Conservation (phyloP, 129 eudicot species). For the Helianthus tuberosus region DNA sequence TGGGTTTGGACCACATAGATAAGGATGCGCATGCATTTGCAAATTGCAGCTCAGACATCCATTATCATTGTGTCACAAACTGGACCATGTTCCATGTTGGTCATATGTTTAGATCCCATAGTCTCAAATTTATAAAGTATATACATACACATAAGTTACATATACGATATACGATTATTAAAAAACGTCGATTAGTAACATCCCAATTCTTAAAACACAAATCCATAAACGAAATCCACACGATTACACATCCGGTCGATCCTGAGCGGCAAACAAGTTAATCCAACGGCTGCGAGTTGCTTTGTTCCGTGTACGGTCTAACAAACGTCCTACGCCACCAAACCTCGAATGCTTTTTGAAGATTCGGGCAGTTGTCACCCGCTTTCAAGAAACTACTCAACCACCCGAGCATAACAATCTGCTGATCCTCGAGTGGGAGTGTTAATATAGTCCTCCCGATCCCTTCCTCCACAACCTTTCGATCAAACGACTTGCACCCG, state of each 20-base stretch:
- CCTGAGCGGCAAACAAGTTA: conserved; percentile 13
- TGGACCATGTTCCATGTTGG: conserved; percentile 28
- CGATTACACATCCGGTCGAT: conserved; percentile 15
- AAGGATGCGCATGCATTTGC: conserved; percentile 35
- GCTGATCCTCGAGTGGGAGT: conserved; percentile 96
- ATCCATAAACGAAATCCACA: conserved; percentile 35
- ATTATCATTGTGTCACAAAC: conserved; percentile 4
- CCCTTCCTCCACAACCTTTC: conserved; percentile 95
- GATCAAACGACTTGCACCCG: conserved; percentile 87
- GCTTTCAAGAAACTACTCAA: conserved; percentile 72
- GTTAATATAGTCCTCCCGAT: conserved; percentile 92
- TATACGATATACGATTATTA: conserved; percentile 23
- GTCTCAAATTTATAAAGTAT: conserved; percentile 4
- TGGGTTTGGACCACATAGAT: conserved; percentile 35
- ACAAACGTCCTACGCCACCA: conserved; percentile 99
- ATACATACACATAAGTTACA: conserved; percentile 17
- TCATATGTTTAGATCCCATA: not conserved
- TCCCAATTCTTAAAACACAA: conserved; percentile 20
- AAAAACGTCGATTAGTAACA: conserved; percentile 26
- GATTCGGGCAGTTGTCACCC: conserved; percentile 95
- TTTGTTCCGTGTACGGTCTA: conserved; percentile 65
- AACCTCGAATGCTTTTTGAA: conserved; percentile 90
- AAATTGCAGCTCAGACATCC: conserved; percentile 27
- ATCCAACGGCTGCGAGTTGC: conserved; percentile 45
- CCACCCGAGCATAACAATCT: conserved; percentile 84